Conservation (phyloP, 768 basidiomycete species). For the Suillus americanus region DNA sequence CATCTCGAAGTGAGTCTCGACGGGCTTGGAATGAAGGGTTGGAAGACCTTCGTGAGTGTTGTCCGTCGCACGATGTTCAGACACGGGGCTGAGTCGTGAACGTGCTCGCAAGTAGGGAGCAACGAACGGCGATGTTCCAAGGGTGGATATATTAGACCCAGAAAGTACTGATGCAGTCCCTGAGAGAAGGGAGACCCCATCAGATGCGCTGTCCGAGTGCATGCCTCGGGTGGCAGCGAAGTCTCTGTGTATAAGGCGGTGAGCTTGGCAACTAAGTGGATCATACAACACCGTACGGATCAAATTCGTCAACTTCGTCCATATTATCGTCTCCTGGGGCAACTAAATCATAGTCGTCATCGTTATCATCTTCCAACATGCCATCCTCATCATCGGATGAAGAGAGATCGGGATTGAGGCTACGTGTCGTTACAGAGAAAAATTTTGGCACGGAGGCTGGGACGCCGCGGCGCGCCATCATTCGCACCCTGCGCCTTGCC, state of each 20-base stretch:
- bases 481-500: slow-evolving; percentile 59
- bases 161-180: slow-evolving; percentile 49
- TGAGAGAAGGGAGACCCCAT: slow-evolving; percentile 60
- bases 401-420: slow-evolving; percentile 45
- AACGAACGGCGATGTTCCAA: slow-evolving; percentile 47
- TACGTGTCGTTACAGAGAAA: slow-evolving; percentile 28
- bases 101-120: slow-evolving; percentile 37
- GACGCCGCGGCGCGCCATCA: slow-evolving; percentile 57
- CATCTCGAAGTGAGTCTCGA: slow-evolving; percentile 56
- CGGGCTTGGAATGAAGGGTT: slow-evolving; percentile 22
- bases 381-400: slow-evolving; percentile 57
- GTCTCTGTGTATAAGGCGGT: slow-evolving; percentile 48
- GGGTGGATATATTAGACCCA: slow-evolving; percentile 52
- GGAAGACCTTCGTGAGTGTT: slow-evolving; percentile 24
- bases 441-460: slow-evolving; percentile 26
- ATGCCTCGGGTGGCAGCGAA: slow-evolving; percentile 62
- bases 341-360: slow-evolving; percentile 52
- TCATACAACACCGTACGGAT: slow-evolving; percentile 54
- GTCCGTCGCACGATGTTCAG: slow-evolving; percentile 46
- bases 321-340: slow-evolving; percentile 48
- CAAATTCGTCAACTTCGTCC: slow-evolving; percentile 75
- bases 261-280: neutral
- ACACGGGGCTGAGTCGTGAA: slow-evolving; percentile 61
- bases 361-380: slow-evolving; percentile 48
- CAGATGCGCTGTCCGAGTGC: slow-evolving; percentile 63